Percentiles rank a stretch among this genome's conserved stretches.
Evolutionary conservation across 257 asterid species (phyloP).

Genomic region (Rubia yunnanensis): DNA sequence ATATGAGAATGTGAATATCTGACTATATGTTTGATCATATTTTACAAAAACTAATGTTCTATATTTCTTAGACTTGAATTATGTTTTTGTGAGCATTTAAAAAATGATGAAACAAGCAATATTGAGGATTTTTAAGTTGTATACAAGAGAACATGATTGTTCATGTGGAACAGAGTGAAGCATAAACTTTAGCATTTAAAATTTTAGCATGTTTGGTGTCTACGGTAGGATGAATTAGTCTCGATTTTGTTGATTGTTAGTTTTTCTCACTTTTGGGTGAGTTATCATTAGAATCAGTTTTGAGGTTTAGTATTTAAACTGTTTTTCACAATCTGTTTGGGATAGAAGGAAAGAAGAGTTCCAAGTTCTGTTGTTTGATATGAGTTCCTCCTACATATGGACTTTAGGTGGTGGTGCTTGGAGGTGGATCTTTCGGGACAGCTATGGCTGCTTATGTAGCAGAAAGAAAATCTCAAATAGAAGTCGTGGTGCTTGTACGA

Average conservation of each 20-base stretch:
- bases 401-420: slow-evolving; percentile 76
- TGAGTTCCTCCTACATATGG: slow-evolving; percentile 13
- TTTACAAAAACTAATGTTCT: neutral
- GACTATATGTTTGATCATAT: neutral
- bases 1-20: neutral
- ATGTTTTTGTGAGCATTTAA: neutral
- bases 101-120: no score
- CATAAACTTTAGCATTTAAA: neutral
- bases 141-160: neutral
- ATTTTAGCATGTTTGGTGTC: neutral
- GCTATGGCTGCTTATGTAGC: slow-evolving; percentile 98
- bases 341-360: neutral
- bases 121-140: neutral
- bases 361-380: neutral
- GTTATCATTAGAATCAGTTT: neutral
- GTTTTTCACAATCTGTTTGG: neutral
- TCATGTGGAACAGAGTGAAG: neutral
- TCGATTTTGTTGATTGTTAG: neutral
- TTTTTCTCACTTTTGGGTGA: neutral
- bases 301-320: neutral
- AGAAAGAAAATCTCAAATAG: slow-evolving; percentile 47
- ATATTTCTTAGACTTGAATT: neutral
- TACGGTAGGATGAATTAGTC: neutral
- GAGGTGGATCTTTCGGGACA: slow-evolving; percentile 97
- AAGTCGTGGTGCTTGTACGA: slow-evolving; percentile 71